phyloP scores from a whole-genome alignment of 129 eudicot species.

The Flaveria sonorensis region DNA sequence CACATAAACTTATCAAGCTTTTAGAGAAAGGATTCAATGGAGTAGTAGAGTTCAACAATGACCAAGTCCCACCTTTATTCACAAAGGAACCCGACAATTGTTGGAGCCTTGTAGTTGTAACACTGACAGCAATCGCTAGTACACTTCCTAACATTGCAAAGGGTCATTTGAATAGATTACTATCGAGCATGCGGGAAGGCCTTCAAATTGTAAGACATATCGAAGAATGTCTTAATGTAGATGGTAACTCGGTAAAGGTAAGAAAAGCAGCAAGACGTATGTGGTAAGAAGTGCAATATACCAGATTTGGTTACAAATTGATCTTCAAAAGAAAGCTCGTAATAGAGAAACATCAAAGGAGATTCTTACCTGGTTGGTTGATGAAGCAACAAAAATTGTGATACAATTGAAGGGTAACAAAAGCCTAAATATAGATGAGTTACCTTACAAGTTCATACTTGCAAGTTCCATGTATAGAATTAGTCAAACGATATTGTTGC shows the following conservation, averaged over 20 bases:
- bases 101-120: no score
- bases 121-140: no score
- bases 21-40: no score
- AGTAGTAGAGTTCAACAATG: no score
- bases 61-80: background rate
- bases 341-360: background rate
- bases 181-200: background rate
- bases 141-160: no score
- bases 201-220: no score
- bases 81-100: no score
- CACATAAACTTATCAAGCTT: no score
- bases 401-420: background rate
- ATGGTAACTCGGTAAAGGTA: background rate
- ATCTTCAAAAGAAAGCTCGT: background rate
- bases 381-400: background rate
- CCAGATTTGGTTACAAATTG: background rate
- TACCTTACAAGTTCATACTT: background rate
- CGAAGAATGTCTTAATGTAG: no score
- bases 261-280: background rate
- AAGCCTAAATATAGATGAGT: background rate
- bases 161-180: no score
- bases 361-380: background rate
- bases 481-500: background rate
- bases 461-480: conserved; percentile 5
- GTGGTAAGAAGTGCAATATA: background rate